Evolutionary conservation across 345 rosid species (phyloP).

Genomic region (Excoecaria agallocha): DNA sequence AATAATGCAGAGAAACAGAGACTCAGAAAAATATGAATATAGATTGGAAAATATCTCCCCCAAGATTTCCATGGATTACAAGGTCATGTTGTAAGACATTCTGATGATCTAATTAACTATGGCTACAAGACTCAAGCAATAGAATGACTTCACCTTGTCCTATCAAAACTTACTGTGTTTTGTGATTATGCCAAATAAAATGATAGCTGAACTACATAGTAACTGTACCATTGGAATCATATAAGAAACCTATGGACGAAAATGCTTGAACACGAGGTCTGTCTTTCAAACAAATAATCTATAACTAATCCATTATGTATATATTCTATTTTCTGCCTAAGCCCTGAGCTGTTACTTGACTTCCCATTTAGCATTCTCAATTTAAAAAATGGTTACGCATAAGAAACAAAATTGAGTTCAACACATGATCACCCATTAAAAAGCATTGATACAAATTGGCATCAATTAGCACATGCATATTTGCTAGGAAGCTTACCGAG

Average conservation of each 20-base stretch:
- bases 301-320: too few relatives aligned
- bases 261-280: background rate
- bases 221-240: background rate
- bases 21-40: too few relatives aligned
- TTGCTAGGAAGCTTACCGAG: slow-evolving; percentile 34
- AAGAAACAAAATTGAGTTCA: background rate
- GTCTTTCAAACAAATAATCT: too few relatives aligned
- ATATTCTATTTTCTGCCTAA: too few relatives aligned
- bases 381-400: background rate
- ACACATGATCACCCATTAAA: background rate
- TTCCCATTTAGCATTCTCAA: too few relatives aligned
- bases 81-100: too few relatives aligned
- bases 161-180: background rate
- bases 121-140: background rate
- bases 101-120: background rate
- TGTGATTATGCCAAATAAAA: background rate
- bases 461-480: background rate
- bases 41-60: background rate
- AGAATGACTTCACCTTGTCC: background rate
- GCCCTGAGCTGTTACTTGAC: background rate
- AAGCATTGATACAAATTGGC: background rate
- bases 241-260: background rate
- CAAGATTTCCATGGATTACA: background rate
- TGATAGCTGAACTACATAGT: background rate
- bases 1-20: background rate